Evolutionary conservation across 352 stramenopile genomes (phyloP), one percentile per base, ranked within the genome.

Genomic region (Globisporangium cystogenes): DNA sequence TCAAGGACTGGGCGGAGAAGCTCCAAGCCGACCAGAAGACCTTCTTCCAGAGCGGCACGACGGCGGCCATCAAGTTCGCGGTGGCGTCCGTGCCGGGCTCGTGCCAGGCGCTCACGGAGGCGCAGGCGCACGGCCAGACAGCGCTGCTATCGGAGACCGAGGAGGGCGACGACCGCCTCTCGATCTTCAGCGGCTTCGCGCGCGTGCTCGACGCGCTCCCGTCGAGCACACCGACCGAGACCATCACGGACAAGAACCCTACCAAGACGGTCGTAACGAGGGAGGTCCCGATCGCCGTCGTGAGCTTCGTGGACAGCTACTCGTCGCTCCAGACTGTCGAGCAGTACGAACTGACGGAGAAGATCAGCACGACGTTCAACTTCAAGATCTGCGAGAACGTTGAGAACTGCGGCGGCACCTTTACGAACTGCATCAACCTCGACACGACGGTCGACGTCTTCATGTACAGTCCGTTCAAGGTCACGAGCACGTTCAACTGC

Each of bases 381-480:
- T 60, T 60, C 48, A 14, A 44, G 37, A 64, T 74, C 27, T 74
- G 65, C 40, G 31, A 60, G n/a, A 50, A 51, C 1, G 55, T 51
- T n/a, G 27, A 43, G 26, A 74, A 54, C 51, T 73, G 68, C 35
- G 23, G 23, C 7, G 40, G 40, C 23, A 46, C 36, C 1, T 48
- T 54, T 3, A 68, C 63, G 39, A 71, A 82, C 49, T 73, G 61
- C 57, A 64, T 85, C 51, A 16, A 65, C 16, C 48, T 86, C 10
- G n/a, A 60, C 11, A 53, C 76, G 1, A 46, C 44, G 0, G 70
- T 72, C 1, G 71, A 86, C 23, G 26, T 88, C 44, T 86, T 80
- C 65, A 73, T 82, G 73, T 86, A 83, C 66, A 85, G 82, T 29
- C 77, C 77, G 46, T 82, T 84, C 59, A 73, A 66, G 14, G 55